phyloP scores from a whole-genome alignment of 306 rosid genomes.

The Prunus campanulata region DNA sequence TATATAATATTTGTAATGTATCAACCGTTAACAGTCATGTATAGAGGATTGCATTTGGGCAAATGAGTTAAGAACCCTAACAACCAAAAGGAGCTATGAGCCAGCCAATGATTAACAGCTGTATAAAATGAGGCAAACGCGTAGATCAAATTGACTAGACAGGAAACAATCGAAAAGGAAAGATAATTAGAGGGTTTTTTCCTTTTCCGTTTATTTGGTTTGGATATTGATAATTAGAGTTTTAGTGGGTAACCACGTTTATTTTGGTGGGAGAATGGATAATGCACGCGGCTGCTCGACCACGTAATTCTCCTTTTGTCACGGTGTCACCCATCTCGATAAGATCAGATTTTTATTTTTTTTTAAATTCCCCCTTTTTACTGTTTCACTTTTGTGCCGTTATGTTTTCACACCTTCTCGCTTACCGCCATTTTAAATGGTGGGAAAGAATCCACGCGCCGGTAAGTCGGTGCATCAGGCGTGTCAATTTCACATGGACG shows the following conservation, averaged over 20 bases:
- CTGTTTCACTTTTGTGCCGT: background rate
- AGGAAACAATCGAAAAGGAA: background rate
- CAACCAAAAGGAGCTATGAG: background rate
- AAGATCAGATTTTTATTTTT: background rate
- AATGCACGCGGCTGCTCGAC: slow-evolving; percentile 59
- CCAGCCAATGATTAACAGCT: background rate
- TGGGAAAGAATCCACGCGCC: background rate
- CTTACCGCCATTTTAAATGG: background rate
- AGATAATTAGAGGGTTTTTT: background rate
- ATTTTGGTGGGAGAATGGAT: background rate
- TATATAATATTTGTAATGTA: too few species aligned
- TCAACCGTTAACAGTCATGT: rapidly evolving
- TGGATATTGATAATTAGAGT: background rate
- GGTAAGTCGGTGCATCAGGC: background rate
- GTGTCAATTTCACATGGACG: background rate
- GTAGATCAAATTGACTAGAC: too few species aligned
- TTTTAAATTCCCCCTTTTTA: too few species aligned
- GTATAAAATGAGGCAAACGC: background rate
- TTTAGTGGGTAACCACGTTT: background rate
- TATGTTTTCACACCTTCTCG: background rate
- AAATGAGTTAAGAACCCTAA: background rate
- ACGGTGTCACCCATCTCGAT: slow-evolving; percentile 15
- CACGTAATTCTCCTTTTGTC: slow-evolving; percentile 22
- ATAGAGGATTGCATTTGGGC: rapidly evolving
- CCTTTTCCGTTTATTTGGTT: too few species aligned